phyloP scores from a whole-genome alignment of 768 basidiomycete species.

The Ramaria rubella region DNA sequence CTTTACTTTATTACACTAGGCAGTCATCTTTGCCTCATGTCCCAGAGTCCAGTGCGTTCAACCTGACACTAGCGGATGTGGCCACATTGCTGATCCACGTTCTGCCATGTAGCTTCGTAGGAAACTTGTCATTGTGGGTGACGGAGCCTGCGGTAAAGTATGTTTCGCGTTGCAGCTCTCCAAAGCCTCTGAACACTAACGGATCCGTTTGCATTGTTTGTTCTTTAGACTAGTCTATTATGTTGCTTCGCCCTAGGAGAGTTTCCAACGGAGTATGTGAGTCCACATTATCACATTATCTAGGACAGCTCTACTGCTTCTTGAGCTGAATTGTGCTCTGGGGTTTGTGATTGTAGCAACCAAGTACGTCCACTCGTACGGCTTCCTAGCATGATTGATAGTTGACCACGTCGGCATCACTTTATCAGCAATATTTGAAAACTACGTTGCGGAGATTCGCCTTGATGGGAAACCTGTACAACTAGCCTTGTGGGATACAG shows the following conservation, averaged over 20 bases:
- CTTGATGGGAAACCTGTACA: constrained; percentile 97
- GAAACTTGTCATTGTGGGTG: constrained; percentile 95
- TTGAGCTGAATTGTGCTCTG: constrained; percentile 14
- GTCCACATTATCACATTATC: constrained; percentile 26
- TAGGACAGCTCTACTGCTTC: not conserved
- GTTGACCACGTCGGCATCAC: not conserved
- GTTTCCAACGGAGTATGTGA: constrained; percentile 93
- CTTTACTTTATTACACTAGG: constrained; percentile 3
- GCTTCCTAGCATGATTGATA: not conserved
- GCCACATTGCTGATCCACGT: not conserved
- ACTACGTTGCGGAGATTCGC: constrained; percentile 97
- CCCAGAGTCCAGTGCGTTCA: constrained; percentile 1
- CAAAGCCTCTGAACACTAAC: not conserved
- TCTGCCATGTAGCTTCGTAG: constrained; percentile 65
- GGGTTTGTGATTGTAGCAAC: constrained; percentile 31
- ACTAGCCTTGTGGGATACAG: constrained; percentile 97
- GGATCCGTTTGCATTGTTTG: not conserved
- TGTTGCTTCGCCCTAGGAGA: constrained; percentile 91
- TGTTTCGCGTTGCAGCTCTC: constrained; percentile 14
- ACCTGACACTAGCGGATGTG: too few species aligned
- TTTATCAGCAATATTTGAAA: constrained; percentile 84
- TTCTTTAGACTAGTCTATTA: constrained; percentile 59
- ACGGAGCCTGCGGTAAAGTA: constrained; percentile 93
- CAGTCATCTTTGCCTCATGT: not conserved
- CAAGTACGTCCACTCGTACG: constrained; percentile 29